Conservation (phyloP, 164 flowering plant genomes). For the Dillenia turbinata region DNA sequence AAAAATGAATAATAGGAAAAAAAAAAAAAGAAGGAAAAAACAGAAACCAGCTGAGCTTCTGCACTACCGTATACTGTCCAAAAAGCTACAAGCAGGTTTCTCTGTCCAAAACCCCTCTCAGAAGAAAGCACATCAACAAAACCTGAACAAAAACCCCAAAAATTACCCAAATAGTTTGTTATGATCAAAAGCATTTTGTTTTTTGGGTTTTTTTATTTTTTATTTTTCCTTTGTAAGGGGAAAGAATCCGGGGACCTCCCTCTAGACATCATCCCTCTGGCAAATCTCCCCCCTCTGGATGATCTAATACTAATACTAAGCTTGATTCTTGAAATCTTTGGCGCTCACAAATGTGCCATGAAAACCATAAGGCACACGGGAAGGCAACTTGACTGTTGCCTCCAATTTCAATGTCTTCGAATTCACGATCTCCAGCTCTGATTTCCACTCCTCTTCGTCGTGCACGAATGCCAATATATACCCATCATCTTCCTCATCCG, state of each 20-base stretch:
- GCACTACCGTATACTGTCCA: conserved; percentile 13
- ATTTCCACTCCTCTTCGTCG: conserved; percentile 56
- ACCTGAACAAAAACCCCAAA: neutral
- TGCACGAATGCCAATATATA: conserved; percentile 69
- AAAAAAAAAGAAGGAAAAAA: conserved; percentile 3
- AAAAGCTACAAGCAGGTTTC: conserved; percentile 26
- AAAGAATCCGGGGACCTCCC: conserved; percentile 32
- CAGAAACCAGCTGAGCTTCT: conserved; percentile 28
- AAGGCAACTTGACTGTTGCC: conserved; percentile 62
- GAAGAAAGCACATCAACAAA: neutral
- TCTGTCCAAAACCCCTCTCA: neutral
- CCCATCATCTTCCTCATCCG: conserved; percentile 73
- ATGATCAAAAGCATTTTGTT: neutral
- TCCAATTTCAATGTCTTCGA: conserved; percentile 49
- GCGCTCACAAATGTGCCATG: conserved; percentile 79
- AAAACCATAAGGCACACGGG: conserved; percentile 90
- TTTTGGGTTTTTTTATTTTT: no score
- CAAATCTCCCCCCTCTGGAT: conserved; percentile 7
- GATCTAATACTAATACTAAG: neutral
- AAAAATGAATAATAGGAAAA: neutral
- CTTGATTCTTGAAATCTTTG: conserved; percentile 50
- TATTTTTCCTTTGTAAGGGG: neutral
- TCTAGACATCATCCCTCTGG: conserved; percentile 30
- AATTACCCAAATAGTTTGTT: neutral
- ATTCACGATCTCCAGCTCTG: conserved; percentile 68